Evolutionary conservation across 768 basidiomycete species (phyloP), one percentile per base, ranked within the genome.

Genomic region (Mycena polygramma): DNA sequence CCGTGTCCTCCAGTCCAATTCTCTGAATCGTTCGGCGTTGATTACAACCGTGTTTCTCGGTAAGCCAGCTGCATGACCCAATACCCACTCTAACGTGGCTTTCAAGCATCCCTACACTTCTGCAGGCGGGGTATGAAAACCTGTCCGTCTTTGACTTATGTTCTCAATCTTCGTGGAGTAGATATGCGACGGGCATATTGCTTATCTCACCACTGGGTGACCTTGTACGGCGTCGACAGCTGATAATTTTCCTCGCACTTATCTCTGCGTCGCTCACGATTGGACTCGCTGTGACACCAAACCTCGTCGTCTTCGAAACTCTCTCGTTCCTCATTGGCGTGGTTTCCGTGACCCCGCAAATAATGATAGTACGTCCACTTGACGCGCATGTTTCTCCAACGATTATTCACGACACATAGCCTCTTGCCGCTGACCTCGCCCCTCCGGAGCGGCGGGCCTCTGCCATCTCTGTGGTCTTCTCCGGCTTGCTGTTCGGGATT

Each of bases 141-240:
- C 30, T 30, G 6, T 57, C 26, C 30, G n/a, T 10, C n/a, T 41
- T 17, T 58, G 48, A 39, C 14, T n/a, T 22, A n/a, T 37, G 11
- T 49, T 55, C 19, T 63, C 62, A 11, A 59, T 57, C 35, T 57
- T 54, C 43, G 7, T 51, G 24, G 22, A 30, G 19, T 19, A 91
- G 93, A 51, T 95, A 94, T 77, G 92, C 91, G 2, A 82, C 82
- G 10, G 94, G 94, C 1, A 84, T 95, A 9, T 78, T 96, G 4
- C 79, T 96, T 49, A 88, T 97, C 63, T 88, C 92, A 0, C 95
- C 96, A 1, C 83, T 95, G 0, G 95, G 96, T 10, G 95, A 97
- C 77, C 86, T 96, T 24, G 86, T 95, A 36, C 91, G 92, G 22
- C 83, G 95, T 43, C 85, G 95, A 15, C 91, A 89, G 52, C 83